Evolutionary conservation across 495 filamentous ascomycete species (phyloP), one percentile per base, ranked within the genome.

Genomic region (Aspergillus biplanus): DNA sequence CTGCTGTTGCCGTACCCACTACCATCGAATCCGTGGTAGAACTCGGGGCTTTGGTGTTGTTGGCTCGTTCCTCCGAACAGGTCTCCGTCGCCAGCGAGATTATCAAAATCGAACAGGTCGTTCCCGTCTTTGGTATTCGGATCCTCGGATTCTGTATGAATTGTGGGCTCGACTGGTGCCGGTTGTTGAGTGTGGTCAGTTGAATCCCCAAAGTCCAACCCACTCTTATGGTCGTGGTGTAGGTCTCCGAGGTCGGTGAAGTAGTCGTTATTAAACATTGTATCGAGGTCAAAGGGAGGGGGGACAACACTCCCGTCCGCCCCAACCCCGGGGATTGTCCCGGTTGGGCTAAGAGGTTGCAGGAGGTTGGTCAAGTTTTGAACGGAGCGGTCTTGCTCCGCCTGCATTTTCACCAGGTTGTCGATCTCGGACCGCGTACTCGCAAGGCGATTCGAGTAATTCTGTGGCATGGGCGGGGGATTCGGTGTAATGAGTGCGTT

Each of bases 311-410:
- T 76, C 33, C 76, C 79, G 32, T 78, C 80, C 13, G 73, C 65
- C 33, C 80, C 80, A 4, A 96, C 71, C 9, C 91, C 92, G 1
- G 92, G 92, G 55, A 97, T 95, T 16, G 82, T 81, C 12, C 92
- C 92, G 6, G 84, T 90, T 0, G 92, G 92, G 68, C 87, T 91
- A 33, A 96, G 78, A 2, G 93, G 92, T 34, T 89, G 87, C 27
- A 97, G 79, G 0, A 90, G 71, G 37, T 84, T 84, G 56, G 85
- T 84, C 31, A 97, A 78, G 58, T 89, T 84, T 59, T 90, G 83
- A 6, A 97, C 85, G 21, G 89, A 87, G 37, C 80, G 78, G 54
- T 87, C 83, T 66, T 96, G 91, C 46, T 93, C 85, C 27, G 82
- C 81, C 69, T 93, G 89, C 67, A 95, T 81, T 27, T 86, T 88